Evolutionary conservation across 257 asterid species (phyloP).

Genomic region (Thymus quinquecostatus): DNA sequence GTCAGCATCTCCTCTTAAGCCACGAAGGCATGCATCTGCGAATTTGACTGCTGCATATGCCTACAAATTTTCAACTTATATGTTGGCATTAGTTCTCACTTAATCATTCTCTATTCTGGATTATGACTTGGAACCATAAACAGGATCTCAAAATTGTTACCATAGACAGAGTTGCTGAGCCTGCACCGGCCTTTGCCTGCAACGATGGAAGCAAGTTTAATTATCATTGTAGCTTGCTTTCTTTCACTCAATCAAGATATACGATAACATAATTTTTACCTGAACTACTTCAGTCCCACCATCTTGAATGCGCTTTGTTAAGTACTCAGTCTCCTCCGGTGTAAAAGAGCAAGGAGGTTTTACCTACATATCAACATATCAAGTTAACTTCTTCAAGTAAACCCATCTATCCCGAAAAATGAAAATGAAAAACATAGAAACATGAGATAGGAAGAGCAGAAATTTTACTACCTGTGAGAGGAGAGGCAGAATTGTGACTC

Average conservation of each 20-base stretch:
- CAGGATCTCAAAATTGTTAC: slow-evolving; percentile 35
- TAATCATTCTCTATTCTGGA: too few species aligned
- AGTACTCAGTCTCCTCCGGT: slow-evolving; percentile 74
- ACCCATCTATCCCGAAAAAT: not conserved
- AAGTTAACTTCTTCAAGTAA: not conserved
- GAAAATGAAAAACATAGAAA: not conserved
- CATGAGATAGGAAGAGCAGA: not conserved
- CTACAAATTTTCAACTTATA: slow-evolving; percentile 40
- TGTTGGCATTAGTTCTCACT: not conserved
- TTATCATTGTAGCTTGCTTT: not conserved
- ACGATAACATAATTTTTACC: slow-evolving; percentile 35
- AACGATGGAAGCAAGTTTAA: not conserved
- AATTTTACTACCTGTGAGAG: slow-evolving; percentile 69
- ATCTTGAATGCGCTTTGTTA: slow-evolving; percentile 87
- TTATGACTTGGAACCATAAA: not conserved
- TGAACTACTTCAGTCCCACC: slow-evolving; percentile 96
- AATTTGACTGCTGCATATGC: slow-evolving; percentile 94
- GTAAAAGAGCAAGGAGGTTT: slow-evolving; percentile 84
- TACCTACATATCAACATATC: slow-evolving; percentile 50
- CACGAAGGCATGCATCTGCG: slow-evolving; percentile 86
- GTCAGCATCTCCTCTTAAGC: slow-evolving; percentile 81
- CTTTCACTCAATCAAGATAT: not conserved
- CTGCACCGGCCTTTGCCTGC: slow-evolving; percentile 96
- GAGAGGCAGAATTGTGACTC: slow-evolving; percentile 89
- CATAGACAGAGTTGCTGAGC: slow-evolving; percentile 93